Evolutionary conservation across 148 eudicot species (phyloP).

Genomic region (Camellia granthamiana): DNA sequence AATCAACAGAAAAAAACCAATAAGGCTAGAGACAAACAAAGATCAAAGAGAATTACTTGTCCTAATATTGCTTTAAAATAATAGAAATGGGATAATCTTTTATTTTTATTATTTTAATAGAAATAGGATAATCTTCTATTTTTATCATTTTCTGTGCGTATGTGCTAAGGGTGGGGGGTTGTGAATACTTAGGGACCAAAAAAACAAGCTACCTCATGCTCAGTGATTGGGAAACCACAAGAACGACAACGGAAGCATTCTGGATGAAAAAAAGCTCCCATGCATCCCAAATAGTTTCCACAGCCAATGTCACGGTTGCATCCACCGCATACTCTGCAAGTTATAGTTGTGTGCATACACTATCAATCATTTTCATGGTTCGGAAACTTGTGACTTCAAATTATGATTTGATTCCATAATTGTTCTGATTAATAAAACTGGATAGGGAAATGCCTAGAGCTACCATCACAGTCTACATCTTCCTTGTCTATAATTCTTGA

Average conservation of each 20-base stretch:
- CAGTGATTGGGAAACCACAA: conserved; percentile 78
- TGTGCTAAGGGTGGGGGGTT: background rate
- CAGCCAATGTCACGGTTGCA: conserved; percentile 78
- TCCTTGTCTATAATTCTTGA: background rate
- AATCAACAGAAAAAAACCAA: conserved; percentile 58
- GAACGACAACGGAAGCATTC: conserved; percentile 84
- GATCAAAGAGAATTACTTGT: background rate
- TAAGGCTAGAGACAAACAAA: conserved; percentile 30
- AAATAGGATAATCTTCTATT: background rate
- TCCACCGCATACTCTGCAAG: conserved; percentile 73
- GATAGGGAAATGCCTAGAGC: conserved; percentile 7
- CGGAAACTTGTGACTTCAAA: conserved; percentile 5
- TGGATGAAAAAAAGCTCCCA: conserved; percentile 87
- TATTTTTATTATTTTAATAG: too few species aligned
- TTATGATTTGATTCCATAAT: background rate
- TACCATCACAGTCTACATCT: conserved; percentile 3
- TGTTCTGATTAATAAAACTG: background rate
- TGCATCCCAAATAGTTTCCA: conserved; percentile 92
- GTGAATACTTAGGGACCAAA: background rate
- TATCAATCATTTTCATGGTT: background rate
- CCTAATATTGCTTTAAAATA: background rate
- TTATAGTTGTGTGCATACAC: conserved; percentile 15
- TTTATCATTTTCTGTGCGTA: background rate
- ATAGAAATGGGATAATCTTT: too few species aligned
- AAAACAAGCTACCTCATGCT: conserved; percentile 68